Evolutionary conservation across 1,284 basidiomycete species (phyloP), one percentile per base, ranked within the genome.

Genomic region (Puccinia novopanici): DNA sequence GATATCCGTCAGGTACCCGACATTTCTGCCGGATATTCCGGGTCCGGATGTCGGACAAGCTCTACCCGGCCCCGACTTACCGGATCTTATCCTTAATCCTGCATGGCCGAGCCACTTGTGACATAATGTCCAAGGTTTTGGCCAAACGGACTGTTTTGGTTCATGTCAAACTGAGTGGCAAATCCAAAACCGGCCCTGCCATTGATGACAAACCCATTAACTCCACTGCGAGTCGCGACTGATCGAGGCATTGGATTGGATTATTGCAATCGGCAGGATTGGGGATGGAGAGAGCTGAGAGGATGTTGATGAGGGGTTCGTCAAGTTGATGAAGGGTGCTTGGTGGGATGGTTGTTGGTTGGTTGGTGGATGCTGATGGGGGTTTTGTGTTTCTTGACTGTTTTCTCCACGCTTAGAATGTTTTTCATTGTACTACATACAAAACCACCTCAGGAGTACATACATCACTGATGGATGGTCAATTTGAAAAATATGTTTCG

Each of bases 51-150:
- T n/a, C n/a, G n/a, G n/a, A n/a, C n/a, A 17, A 9, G 45, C 45
- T 48, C 45, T 48, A 48, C 45, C 45, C 45, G 45, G 17, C 12
- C 45, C 45, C 45, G 45, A 48, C 45, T 17, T 17, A 48, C 45
- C 45, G 45, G 45, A 48, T 48, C 45, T 10, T 48, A 48, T 48
- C 45, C 45, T 9, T 48, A 48, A 84, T 91, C 89, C 84, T 93
- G 92, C 83, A 93, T 85, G 19, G 91, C 92, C 92, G 83, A 57
- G 55, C 74, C 71, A 75, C 30, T 70, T 30, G 71, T 37, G 3
- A 80, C 77, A 50, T 80, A 80, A 73, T 80, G 68, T 9, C 77
- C 70, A 15, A 80, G 55, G 45, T 80, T 68, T 17, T 59, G 65
- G 9, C 55, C 77, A 9, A 55, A 65, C 2, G 71, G 71, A 30